Conservation (phyloP, 345 rosid species). For the Moringa oleifera region DNA sequence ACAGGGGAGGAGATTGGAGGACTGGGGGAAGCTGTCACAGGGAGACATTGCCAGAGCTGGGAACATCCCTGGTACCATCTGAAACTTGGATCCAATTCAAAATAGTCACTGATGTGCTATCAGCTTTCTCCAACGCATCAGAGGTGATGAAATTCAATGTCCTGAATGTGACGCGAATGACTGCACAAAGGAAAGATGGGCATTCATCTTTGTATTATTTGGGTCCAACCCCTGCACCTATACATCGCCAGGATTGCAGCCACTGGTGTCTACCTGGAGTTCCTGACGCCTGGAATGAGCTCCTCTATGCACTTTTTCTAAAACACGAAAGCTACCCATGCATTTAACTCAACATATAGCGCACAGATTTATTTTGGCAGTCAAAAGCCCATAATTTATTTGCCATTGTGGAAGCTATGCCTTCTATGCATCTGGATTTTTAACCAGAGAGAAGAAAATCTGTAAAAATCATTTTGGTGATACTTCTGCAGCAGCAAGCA, state of each 20-base stretch:
- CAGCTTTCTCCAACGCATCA: slow-evolving; percentile 26
- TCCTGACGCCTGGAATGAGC: slow-evolving; percentile 91
- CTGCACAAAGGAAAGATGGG: slow-evolving; percentile 76
- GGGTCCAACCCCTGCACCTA: slow-evolving; percentile 53
- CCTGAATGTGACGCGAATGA: slow-evolving; percentile 66
- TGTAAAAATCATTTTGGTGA: slow-evolving; percentile 8
- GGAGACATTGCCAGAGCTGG: slow-evolving; percentile 77
- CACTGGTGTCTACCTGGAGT: slow-evolving; percentile 99
- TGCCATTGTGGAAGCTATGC: slow-evolving; percentile 8
- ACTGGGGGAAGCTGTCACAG: slow-evolving; percentile 78
- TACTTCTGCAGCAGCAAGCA: slow-evolving; percentile 2
- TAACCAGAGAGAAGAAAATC: background rate
- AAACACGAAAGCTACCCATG: slow-evolving; percentile 31
- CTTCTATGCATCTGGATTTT: slow-evolving; percentile 17
- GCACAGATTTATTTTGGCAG: slow-evolving; percentile 14
- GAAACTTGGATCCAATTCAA: slow-evolving; percentile 47
- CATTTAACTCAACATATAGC: slow-evolving; percentile 17
- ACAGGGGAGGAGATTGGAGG: slow-evolving; percentile 93
- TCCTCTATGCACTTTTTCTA: slow-evolving; percentile 57
- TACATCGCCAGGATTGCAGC: slow-evolving; percentile 82
- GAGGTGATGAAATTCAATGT: slow-evolving; percentile 26
- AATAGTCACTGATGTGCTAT: slow-evolving; percentile 39
- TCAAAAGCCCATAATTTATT: slow-evolving; percentile 9
- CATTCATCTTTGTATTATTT: slow-evolving; percentile 75
- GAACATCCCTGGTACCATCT: slow-evolving; percentile 34